Percentiles rank a stretch among this genome's conserved stretches.
Evolutionary conservation across 306 rosid genomes (phyloP).

Genomic region (Crataegus laevigata): DNA sequence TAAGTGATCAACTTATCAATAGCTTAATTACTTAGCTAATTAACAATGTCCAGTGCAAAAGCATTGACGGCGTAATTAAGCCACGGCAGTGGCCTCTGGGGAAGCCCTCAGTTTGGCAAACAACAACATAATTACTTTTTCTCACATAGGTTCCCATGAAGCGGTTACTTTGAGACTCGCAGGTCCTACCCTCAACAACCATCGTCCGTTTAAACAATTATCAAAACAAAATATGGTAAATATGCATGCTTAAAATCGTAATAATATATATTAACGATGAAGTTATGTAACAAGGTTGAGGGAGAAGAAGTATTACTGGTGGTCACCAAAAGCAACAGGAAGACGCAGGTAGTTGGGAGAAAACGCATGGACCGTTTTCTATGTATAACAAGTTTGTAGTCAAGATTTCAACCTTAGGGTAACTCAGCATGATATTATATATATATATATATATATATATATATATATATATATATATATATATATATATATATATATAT

Average conservation of each 20-base stretch:
- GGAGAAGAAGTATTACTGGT: conserved; percentile 21
- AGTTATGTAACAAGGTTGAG: background rate
- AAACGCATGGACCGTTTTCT: too few relatives aligned
- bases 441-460: too few relatives aligned
- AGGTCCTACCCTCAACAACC: conserved; percentile 46
- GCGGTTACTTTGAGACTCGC: conserved; percentile 37
- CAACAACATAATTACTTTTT: conserved; percentile 28
- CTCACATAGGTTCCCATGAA: conserved; percentile 43
- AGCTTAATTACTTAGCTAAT: background rate
- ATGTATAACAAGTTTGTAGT: background rate
- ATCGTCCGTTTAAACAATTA: background rate
- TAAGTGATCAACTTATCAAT: background rate
- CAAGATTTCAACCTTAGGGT: too few relatives aligned
- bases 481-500: too few relatives aligned
- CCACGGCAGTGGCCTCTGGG: conserved; percentile 49
- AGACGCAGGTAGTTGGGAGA: conserved; percentile 30
- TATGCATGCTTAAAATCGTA: too few relatives aligned
- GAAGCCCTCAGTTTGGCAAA: conserved; percentile 45
- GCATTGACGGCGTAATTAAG: conserved; percentile 41
- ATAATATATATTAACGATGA: too few relatives aligned
- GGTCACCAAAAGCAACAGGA: conserved; percentile 36
- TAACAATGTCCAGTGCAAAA: conserved; percentile 36
- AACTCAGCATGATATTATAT: too few relatives aligned
- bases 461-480: too few relatives aligned
- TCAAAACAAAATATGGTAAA: too few relatives aligned